These are phyloP conservation scores for Zygosaccharomyces gambellarensis DNA, from an alignment of 805 yeast species.

Conservation along the genomic window DNA sequence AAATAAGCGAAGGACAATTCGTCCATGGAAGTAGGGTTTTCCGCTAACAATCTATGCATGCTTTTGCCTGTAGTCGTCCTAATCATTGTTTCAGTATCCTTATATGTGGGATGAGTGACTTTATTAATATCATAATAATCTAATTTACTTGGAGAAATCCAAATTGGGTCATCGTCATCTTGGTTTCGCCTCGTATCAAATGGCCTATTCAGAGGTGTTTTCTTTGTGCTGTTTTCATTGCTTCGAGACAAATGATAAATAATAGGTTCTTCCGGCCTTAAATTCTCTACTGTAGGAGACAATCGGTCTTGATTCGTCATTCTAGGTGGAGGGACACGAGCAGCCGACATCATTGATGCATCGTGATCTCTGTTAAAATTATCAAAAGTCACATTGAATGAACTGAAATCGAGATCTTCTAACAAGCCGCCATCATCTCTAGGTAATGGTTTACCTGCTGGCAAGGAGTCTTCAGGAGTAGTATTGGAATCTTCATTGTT, in stretches of 20 bases:
- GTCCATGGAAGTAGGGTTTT: conserved; percentile 6
- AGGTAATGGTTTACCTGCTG: not conserved
- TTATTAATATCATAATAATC: conserved; percentile 21
- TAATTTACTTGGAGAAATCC: conserved; percentile 35
- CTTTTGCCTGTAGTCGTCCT: not conserved
- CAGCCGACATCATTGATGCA: conserved; percentile 2
- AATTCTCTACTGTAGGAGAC: not conserved
- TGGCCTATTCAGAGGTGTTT: not conserved
- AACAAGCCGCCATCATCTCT: conserved; percentile 10
- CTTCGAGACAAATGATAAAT: conserved; percentile 14
- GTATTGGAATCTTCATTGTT: conserved; percentile 8
- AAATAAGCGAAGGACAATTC: conserved; percentile 41
- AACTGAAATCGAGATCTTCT: conserved; percentile 33
- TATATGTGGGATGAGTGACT: conserved; percentile 1
- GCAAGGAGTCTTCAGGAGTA: conserved; percentile 9
- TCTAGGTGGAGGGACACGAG: not conserved
- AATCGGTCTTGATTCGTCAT: not conserved
- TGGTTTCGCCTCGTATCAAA: not conserved
- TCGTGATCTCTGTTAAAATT: conserved; percentile 11
- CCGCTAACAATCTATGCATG: not conserved
- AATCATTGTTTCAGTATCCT: not conserved
- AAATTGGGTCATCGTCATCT: conserved; percentile 29
- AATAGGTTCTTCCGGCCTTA: conserved; percentile 9
- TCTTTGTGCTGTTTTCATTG: not conserved
- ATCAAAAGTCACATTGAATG: conserved; percentile 32